Evolutionary conservation across 306 rosid species (phyloP).

Genomic region (Bauhinia variegata): DNA sequence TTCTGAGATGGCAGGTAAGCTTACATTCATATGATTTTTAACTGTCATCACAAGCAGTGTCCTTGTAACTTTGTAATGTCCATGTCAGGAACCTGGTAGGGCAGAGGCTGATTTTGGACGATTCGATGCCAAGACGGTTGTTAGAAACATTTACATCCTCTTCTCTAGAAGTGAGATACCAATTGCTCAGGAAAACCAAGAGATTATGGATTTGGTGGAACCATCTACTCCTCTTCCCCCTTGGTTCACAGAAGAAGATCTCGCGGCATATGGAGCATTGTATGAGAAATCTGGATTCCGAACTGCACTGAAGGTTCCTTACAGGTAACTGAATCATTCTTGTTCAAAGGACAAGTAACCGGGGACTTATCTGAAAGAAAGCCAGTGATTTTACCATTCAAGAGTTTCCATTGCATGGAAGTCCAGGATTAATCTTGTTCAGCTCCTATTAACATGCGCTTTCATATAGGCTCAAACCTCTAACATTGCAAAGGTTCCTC

Average conservation of each 20-base stretch:
- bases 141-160: conserved; percentile 71
- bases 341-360: neutral
- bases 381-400: neutral
- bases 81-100: conserved; percentile 67
- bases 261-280: conserved; percentile 58
- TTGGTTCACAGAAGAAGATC: conserved; percentile 85
- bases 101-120: conserved; percentile 91
- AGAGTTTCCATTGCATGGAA: neutral
- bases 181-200: conserved; percentile 68
- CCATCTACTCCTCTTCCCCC: conserved; percentile 71
- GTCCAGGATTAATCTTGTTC: too few relatives aligned
- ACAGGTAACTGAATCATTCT: conserved; percentile 54
- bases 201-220: conserved; percentile 88
- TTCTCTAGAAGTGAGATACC: conserved; percentile 79
- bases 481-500: too few relatives aligned
- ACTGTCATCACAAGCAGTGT: neutral
- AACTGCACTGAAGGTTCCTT: conserved; percentile 74
- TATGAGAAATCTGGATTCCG: conserved; percentile 80
- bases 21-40: neutral
- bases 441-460: too few relatives aligned
- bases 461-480: too few relatives aligned
- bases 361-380: neutral
- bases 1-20: conserved; percentile 71
- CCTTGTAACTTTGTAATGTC: conserved; percentile 22
- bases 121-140: conserved; percentile 64